phyloP scores from a whole-genome alignment of 371 early-diverging fungal genomes.

The Syncephalastrum monosporum region DNA sequence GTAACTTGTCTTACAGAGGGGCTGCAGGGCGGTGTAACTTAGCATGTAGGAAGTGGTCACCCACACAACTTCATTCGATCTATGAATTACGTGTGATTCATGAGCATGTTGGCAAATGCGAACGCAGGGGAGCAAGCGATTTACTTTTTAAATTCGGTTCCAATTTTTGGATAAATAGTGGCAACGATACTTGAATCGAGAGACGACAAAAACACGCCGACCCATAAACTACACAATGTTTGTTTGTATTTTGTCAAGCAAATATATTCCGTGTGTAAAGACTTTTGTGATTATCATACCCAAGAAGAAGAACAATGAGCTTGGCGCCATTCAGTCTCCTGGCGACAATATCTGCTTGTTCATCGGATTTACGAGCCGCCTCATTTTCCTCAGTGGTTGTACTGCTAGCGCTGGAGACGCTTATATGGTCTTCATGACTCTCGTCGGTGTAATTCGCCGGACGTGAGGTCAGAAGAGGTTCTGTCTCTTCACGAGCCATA shows the following conservation, averaged over 20 bases:
- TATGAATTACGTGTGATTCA: constrained; percentile 1
- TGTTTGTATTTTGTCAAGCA: background rate
- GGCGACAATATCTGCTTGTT: constrained; percentile 23
- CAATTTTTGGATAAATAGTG: constrained; percentile 74
- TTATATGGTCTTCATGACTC: constrained; percentile 16
- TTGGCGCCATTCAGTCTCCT: constrained; percentile 35
- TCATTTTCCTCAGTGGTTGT: constrained; percentile 9
- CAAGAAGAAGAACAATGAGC: constrained; percentile 29
- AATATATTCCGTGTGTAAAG: background rate
- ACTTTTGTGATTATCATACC: constrained; percentile 16
- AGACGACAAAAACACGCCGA: constrained; percentile 64
- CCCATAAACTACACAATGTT: constrained; percentile 28
- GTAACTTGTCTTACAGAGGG: constrained; percentile 54
- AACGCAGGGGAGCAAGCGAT: too few relatives aligned
- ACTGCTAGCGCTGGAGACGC: constrained; percentile 17
- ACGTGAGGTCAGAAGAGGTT: constrained; percentile 19
- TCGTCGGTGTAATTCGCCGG: constrained; percentile 8
- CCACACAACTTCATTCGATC: constrained; percentile 64
- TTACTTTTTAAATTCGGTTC: constrained; percentile 67
- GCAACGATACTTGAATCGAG: constrained; percentile 81
- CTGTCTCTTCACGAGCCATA: constrained; percentile 19
- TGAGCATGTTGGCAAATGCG: background rate
- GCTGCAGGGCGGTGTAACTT: constrained; percentile 74
- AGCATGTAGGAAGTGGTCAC: constrained; percentile 75
- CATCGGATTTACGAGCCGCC: background rate